Base-by-base conservation (phyloP, 345 rosid genomes). In the Eucalyptus decipiens region DNA sequence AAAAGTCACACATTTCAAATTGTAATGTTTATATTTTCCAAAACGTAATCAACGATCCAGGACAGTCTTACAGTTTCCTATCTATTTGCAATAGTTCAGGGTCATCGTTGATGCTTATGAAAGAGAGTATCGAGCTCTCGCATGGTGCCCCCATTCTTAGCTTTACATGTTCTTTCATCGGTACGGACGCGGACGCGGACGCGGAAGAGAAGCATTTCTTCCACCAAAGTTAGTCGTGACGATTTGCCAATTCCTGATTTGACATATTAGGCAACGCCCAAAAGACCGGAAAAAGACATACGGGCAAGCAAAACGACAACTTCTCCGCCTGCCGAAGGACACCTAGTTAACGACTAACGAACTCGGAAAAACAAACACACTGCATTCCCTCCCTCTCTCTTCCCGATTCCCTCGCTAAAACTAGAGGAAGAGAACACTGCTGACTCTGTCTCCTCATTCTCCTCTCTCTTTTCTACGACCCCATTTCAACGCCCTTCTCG, bases 381-480 rank as follows among this genome's bases (percentile, higher is more conserved):
- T 12, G 43, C 88, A 13, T 42, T 34, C 45, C 40, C 88, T n/a
- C 69, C 21, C 19, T 50, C 88, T 54, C 45, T 86, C 49, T 28
- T 90, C 88, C 95, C 94, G 88, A 90, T 89, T n/a, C 89, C 89
- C 11, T 10, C 92, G 93, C 90, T 58, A 87, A 90, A 92, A 95
- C 92, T 89, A 90, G 94, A 91, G 95, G 94, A 91, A 92, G 87
- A 65, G 91, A 89, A 90, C 90, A 88, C 90, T 37, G 87, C 49
- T 32, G 86, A 85, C 89, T 76, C 87, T 80, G 86, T 90, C 89
- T 89, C 91, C 90, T 88, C 48, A 87, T 51, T 67, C 72, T 54
- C 89, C 58, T 72, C 85, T 37, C 69, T 40, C 86, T 86, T 86
- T 52, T 88, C 92, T 65, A 81, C 40, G 37, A 80, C 86, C 62